These are phyloP conservation scores for Scheffersomyces illinoinensis DNA, from an alignment of 1,139 yeast species.

Conservation along the genomic window DNA sequence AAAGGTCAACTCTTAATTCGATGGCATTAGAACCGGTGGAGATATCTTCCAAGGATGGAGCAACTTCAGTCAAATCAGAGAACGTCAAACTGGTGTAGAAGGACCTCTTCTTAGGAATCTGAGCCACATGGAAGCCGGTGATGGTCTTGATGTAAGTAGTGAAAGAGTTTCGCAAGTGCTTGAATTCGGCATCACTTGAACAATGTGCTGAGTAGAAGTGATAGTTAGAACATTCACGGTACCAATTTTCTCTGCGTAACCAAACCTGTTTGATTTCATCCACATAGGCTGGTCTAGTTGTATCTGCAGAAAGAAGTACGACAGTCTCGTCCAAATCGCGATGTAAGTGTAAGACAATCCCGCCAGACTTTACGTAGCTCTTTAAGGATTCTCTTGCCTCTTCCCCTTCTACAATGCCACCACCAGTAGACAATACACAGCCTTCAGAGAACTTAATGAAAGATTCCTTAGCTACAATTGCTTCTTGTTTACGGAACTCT, in stretches of 20 bases:
- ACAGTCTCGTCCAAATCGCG: slow-evolving; percentile 84
- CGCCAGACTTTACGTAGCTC: slow-evolving; percentile 55
- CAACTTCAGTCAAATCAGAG: slow-evolving; percentile 51
- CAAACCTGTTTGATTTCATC: slow-evolving; percentile 83
- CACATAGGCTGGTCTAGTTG: slow-evolving; percentile 82
- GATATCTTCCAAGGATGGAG: slow-evolving; percentile 50
- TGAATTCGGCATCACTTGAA: slow-evolving; percentile 53
- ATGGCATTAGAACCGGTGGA: slow-evolving; percentile 76
- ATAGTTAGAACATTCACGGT: slow-evolving; percentile 76
- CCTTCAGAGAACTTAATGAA: slow-evolving; percentile 52
- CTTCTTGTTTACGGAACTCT: slow-evolving; percentile 71
- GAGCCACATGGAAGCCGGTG: slow-evolving; percentile 52
- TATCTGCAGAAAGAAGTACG: slow-evolving; percentile 69
- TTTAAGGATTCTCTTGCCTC: slow-evolving; percentile 66
- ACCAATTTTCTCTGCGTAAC: slow-evolving; percentile 79
- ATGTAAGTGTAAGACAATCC: slow-evolving; percentile 85
- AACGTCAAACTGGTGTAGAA: slow-evolving; percentile 73
- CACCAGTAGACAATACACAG: slow-evolving; percentile 88
- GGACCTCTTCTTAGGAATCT: slow-evolving; percentile 58
- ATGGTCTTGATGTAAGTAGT: slow-evolving; percentile 58
- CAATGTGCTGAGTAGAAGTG: slow-evolving; percentile 80
- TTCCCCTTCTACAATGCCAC: slow-evolving; percentile 86
- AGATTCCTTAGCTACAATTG: slow-evolving; percentile 54
- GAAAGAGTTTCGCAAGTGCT: slow-evolving; percentile 59
- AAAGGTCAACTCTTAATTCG: slow-evolving; percentile 77